Base-by-base conservation (phyloP, 176 grass and related monocot species). In the Musa acuminata region DNA sequence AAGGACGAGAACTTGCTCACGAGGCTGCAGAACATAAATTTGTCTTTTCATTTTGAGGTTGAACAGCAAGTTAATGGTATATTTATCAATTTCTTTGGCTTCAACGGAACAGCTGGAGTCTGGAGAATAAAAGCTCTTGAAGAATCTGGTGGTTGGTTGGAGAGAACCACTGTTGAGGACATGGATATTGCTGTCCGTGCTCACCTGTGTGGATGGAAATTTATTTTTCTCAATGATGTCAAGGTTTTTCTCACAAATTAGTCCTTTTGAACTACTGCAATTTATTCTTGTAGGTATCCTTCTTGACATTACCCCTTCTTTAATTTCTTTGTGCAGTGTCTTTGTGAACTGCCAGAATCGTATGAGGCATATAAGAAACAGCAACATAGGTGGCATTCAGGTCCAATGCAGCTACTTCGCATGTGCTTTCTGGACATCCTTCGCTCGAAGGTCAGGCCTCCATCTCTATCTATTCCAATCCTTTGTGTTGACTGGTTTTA, bases 1-100 rank as follows among this genome's bases (percentile, higher is more conserved):
- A 80, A 73, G 57, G 78, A 80, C 53, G 78, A 80, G 73, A 73
- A 80, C 21, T 58, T 80, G 13, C 69, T 80, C 69, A 80, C 78
- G 20, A 80, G 78, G 57, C 78, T 80, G 78, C 78, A 80, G 59
- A 80, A 80, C 55, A 80, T 80, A 52, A 80, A 80, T 51, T 53
- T 80, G 57, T 80, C 78, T 49, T 80, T 80, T 69, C 78, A 80
- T 80, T 80, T 80, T 73, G 78, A 80, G 78, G 78, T 80, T 19
- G 78, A 80, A 80, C 78, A 80, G 20, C 78, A 80, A 59, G 78
- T 80, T 14, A 73, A 73, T 73, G 78, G 78, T 35, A 53, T 64
- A 12, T 80, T 80, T 52, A 73, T 80, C 69, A 80, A 80, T 80
- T 80, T 80, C 67, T 80, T 80, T 80, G 78, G 78, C 59, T 80